Conservation (phyloP, 2,329 filamentous ascomycete species). For the Exophiala sp. region DNA sequence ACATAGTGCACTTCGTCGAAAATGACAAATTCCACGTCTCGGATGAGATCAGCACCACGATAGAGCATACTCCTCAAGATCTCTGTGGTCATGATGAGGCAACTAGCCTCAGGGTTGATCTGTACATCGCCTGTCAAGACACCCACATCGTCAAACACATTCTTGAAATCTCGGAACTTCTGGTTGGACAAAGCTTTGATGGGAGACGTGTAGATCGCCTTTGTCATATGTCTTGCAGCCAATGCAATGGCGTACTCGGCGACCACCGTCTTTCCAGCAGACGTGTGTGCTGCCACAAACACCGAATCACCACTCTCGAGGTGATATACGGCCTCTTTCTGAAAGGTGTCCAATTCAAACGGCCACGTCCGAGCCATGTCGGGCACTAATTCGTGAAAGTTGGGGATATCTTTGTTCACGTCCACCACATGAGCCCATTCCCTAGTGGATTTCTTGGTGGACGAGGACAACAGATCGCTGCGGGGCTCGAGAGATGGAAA, state of each 20-base stretch:
- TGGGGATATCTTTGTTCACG: slow-evolving; percentile 85
- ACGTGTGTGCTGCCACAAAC: slow-evolving; percentile 95
- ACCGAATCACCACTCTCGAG: slow-evolving; percentile 94
- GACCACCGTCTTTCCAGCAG: slow-evolving; percentile 95
- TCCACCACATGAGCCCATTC: slow-evolving; percentile 99
- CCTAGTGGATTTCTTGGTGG: slow-evolving; percentile 65
- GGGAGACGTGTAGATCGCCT: slow-evolving; percentile 96
- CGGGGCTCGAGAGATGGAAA: slow-evolving; percentile 87
- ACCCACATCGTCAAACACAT: slow-evolving; percentile 82
- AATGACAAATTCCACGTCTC: slow-evolving; percentile 97
- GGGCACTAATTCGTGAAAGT: slow-evolving; percentile 86
- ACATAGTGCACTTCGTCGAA: slow-evolving; percentile 99
- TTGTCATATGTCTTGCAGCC: slow-evolving; percentile 98
- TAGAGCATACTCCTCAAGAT: slow-evolving; percentile 98
- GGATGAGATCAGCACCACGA: slow-evolving; percentile 86
- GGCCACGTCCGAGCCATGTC: slow-evolving; percentile 96
- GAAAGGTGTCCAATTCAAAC: slow-evolving; percentile 95
- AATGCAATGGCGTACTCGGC: slow-evolving; percentile 96
- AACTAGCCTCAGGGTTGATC: slow-evolving; percentile 94
- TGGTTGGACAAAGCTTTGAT: slow-evolving; percentile 99
- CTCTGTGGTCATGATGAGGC: slow-evolving; percentile 98
- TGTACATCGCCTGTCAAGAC: slow-evolving; percentile 97
- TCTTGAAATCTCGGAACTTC: slow-evolving; percentile 92
- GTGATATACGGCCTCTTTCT: slow-evolving; percentile 97
- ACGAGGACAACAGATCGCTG: slow-evolving; percentile 65